Evolutionary conservation across 192 early-diverging fungal species (phyloP), one percentile per base, ranked within the genome.

Genomic region (Diversispora epigaea): DNA sequence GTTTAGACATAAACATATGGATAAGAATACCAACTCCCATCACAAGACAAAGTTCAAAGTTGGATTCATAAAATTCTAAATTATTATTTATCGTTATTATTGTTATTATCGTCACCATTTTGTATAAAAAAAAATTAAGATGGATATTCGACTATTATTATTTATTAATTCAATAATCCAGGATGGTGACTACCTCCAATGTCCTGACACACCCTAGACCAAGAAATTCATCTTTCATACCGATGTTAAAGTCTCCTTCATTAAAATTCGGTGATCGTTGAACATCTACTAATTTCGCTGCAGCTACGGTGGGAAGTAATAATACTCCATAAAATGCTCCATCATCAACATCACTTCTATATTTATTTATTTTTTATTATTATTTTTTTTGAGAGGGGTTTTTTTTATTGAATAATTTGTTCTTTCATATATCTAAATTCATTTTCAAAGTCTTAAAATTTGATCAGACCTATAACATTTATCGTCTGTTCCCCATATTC

Each of bases 301-400:
- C 77, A 60, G 85, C 71, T 3, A 89, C 82, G n/a, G 86, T 80
- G 2, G 86, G 85, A n/a, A 86, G 64, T 15, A 89, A 57, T 40
- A 86, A 60, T 11, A 80, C 79, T 43, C 84, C 84, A 55, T 84
- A 89, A 17, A 89, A 77, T 40, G 85, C 74, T 62, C 87, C 87
- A 76, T 87, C 86, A 61, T 89, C 87, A 10, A 83, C 87, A 49
- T 82, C 83, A 46, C 70, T 77, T 76, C 87, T 89, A 61, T 46
- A 50, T 65, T 76, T 32, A 32, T 19, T 44, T 15, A 44, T 64
- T n/a, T 73, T 40, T 39, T 10, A 55, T 15, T 40, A 32, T 50
- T 25, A 40, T 39, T 22, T 55, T 19, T 8, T 21, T 56, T 8
- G 25, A 11, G 10, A 6, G 0, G 39, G 14, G n/a, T 21, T 8